These are phyloP conservation scores for Heliamphora pulchella DNA, from an alignment of 179 eudicot genomes.

Conservation along the genomic window DNA sequence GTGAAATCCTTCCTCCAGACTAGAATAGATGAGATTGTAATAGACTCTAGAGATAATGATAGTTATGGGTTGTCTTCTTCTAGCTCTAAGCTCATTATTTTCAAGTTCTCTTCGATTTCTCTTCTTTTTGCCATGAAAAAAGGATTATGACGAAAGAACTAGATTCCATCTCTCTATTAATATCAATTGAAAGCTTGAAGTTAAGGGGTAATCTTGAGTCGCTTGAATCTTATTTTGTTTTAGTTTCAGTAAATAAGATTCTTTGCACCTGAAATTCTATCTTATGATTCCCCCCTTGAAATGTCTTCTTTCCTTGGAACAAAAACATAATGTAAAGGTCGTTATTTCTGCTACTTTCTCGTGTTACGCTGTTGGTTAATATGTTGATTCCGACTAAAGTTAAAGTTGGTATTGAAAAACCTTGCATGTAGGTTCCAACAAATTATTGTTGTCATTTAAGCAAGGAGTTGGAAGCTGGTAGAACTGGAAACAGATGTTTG, in stretches of 20 bases:
- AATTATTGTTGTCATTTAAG: too few relatives aligned
- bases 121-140: neutral
- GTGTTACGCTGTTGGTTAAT: neutral
- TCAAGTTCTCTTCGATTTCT: constrained; percentile 1
- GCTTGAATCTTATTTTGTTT: neutral
- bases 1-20: neutral
- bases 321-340: neutral
- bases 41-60: neutral
- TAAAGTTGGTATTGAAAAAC: neutral
- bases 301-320: neutral
- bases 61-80: neutral
- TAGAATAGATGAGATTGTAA: neutral
- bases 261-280: constrained; percentile 7
- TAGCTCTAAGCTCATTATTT: neutral
- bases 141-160: neutral
- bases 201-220: too few relatives aligned
- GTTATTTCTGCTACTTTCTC: neutral
- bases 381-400: neutral
- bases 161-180: constrained; percentile 1
- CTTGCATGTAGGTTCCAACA: neutral
- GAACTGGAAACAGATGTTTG: too few relatives aligned
- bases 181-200: neutral
- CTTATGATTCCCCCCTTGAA: neutral
- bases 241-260: neutral
- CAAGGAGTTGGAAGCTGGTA: too few relatives aligned